phyloP scores from a whole-genome alignment of 805 yeast species.

The Sugiyamaella marilandica region DNA sequence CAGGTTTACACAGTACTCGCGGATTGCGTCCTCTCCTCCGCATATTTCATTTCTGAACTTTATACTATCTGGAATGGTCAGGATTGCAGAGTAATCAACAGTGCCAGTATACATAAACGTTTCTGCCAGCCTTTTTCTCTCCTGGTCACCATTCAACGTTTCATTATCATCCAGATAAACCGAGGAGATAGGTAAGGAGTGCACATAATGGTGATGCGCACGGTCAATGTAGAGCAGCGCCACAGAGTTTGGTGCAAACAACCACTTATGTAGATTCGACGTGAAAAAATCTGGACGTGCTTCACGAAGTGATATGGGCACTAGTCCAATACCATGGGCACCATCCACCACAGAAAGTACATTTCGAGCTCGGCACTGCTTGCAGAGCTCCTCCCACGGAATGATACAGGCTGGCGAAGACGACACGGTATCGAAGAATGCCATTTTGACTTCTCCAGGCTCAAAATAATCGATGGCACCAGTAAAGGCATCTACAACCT shows the following conservation, averaged over 20 bases:
- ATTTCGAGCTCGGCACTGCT: constrained; percentile 42
- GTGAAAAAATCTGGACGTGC: constrained; percentile 55
- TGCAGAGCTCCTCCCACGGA: constrained; percentile 50
- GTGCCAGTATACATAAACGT: constrained; percentile 53
- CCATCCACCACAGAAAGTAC: constrained; percentile 63
- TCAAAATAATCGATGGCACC: constrained; percentile 27
- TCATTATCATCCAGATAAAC: constrained; percentile 32
- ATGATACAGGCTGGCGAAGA: constrained; percentile 60
- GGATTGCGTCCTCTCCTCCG: constrained; percentile 56
- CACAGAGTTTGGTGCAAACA: constrained; percentile 51
- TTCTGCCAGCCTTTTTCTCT: constrained; percentile 29
- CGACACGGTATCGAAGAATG: constrained; percentile 51
- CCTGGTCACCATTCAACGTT: background rate
- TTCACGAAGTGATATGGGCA: constrained; percentile 23
- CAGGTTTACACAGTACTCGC: constrained; percentile 43
- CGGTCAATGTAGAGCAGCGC: constrained; percentile 56
- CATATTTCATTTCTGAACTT: constrained; percentile 49
- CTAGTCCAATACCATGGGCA: constrained; percentile 60
- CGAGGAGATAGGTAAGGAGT: constrained; percentile 57
- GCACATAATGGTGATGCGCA: constrained; percentile 45
- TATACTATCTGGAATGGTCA: constrained; percentile 45
- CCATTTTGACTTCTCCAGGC: constrained; percentile 34
- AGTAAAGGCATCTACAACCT: constrained; percentile 34
- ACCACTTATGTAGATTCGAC: constrained; percentile 70
- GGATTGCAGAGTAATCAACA: constrained; percentile 40